Conservation (phyloP, 208 protist genomes). For the Herpetomonas tarakana region DNA sequence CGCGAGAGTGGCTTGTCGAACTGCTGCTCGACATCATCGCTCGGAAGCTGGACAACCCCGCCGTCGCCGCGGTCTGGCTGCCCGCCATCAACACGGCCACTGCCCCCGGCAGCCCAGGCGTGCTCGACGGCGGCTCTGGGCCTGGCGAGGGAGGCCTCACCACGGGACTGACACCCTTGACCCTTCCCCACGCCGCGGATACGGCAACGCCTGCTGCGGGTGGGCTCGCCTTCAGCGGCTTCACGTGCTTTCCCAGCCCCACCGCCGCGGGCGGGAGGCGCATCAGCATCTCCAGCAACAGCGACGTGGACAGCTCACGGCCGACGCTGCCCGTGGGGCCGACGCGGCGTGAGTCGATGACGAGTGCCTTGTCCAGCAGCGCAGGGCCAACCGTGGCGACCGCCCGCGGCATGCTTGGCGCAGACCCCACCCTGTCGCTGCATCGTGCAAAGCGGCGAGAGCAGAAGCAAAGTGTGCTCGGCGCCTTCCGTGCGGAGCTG, state of each 20-base stretch:
- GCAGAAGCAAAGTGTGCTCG: slow-evolving; percentile 17
- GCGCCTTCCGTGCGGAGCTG: slow-evolving; percentile 31
- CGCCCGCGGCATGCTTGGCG: background rate
- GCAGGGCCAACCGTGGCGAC: background rate
- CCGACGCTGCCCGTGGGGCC: too few relatives aligned
- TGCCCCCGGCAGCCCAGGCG: too few relatives aligned
- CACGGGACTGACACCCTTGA: background rate
- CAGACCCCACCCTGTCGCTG: background rate
- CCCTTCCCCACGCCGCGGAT: background rate
- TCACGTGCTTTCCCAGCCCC: too few relatives aligned
- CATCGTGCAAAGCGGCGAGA: slow-evolving; percentile 15
- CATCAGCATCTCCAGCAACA: background rate
- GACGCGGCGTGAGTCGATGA: too few relatives aligned
- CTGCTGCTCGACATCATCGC: slow-evolving; percentile 40
- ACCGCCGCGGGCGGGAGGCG: too few relatives aligned
- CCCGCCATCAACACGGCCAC: background rate
- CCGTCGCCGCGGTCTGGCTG: background rate
- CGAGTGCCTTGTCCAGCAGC: background rate
- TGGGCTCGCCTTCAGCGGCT: too few relatives aligned
- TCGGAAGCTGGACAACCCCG: slow-evolving; percentile 7
- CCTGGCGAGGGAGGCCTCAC: background rate
- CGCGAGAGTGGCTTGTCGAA: slow-evolving; percentile 63
- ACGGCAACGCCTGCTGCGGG: too few relatives aligned
- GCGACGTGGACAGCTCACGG: background rate
- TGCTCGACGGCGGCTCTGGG: background rate